A percentile compares a stretch with the other conserved stretches of the same genome.
Evolutionary conservation across 2,329 filamentous ascomycete species (phyloP).

Genomic region (Diaporthe vexans): DNA sequence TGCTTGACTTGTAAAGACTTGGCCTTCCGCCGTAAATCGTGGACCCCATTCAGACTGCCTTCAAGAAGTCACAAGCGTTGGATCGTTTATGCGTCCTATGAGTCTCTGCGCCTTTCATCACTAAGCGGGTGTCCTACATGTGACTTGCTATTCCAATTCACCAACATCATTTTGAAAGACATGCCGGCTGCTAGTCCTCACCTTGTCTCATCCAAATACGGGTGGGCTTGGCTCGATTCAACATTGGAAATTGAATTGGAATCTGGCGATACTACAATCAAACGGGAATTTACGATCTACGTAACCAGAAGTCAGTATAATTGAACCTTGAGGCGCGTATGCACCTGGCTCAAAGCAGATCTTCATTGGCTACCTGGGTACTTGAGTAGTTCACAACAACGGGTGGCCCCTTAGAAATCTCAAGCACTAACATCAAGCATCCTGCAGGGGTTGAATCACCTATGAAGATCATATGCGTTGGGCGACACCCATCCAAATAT

Average conservation of each 20-base stretch:
- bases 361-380: too few species aligned
- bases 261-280: background rate
- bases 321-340: too few species aligned
- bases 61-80: too few species aligned
- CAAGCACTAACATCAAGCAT: too few species aligned
- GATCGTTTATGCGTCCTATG: background rate
- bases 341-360: too few species aligned
- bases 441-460: too few species aligned
- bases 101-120: background rate
- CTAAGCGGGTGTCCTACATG: background rate
- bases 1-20: conserved; percentile 4
- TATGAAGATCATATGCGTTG: too few species aligned
- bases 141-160: background rate
- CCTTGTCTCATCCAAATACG: background rate
- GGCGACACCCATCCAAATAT: too few species aligned
- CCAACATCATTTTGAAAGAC: background rate
- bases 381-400: too few species aligned
- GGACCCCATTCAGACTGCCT: background rate
- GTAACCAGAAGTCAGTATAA: too few species aligned
- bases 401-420: too few species aligned
- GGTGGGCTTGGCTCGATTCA: background rate
- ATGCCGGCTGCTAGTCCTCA: background rate
- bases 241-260: background rate
- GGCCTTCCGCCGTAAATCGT: background rate
- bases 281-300: background rate